Evolutionary conservation across 2,329 filamentous ascomycete genomes (phyloP), one percentile per base, ranked within the genome.

Genomic region (Fusarium goolgardi): DNA sequence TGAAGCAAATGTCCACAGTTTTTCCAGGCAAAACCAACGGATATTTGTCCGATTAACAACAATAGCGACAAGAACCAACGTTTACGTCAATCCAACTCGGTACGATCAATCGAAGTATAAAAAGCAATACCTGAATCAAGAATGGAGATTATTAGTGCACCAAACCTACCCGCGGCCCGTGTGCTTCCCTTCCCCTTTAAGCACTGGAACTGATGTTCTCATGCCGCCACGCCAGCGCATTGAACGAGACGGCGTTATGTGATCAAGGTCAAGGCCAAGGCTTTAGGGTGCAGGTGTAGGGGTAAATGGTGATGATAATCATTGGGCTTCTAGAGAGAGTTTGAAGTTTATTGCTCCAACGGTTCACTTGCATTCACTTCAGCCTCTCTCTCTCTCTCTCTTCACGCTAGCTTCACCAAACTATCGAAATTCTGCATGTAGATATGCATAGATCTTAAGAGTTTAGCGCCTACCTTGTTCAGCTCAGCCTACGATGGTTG

Each of bases 151-250:
- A 60, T 45, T 31, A 37, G 41, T 57, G 56, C 58, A 53, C 52
- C 53, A 50, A 49, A 51, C 70, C 70, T 68, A 55, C 54, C 18
- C 15, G 44, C 55, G 66, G 71, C 50, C 71, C 71, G 71, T 71
- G 71, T 70, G 54, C 60, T 59, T 59, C 58, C 47, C 43, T 41
- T 45, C 44, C 47, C 55, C 56, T 47, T 40, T 29, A 40, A 39
- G 55, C 45, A 45, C 44, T 61, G 27, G 46, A 15, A 18, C 35
- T 25, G 43, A n/a, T 45, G n/a, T 45, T 20, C 27, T 29, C 31
- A 51, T 40, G 31, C 47, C 47, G 47, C 12, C 43, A 51, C 70
- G 55, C 59, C 64, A 70, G 15, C 55, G 43, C 55, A 55, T 64
- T 51, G 32, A 51, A 21, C 23, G 4, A 49, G 29, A 35, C 37